Percentiles rank a stretch among this genome's conserved stretches.
Conservation (phyloP, 495 filamentous ascomycete genomes). For the Rhizodiscina lignyota region DNA sequence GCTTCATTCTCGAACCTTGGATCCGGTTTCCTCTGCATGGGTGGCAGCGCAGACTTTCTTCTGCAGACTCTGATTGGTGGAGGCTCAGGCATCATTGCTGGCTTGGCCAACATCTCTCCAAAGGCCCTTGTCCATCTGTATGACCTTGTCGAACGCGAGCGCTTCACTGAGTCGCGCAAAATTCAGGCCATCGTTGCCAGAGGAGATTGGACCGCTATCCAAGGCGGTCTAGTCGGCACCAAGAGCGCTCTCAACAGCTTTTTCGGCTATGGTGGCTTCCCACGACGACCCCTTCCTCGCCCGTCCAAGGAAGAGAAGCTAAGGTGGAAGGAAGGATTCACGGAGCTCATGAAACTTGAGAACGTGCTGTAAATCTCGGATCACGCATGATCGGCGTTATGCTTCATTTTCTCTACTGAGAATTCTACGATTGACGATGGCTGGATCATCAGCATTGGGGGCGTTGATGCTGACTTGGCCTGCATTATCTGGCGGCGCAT, state of each 20-base stretch:
- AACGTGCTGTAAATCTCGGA: conserved; percentile 20
- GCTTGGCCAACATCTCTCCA: conserved; percentile 71
- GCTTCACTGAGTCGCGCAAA: conserved; percentile 52
- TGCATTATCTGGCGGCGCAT: no score
- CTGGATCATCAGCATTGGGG: no score
- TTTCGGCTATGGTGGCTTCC: conserved; percentile 64
- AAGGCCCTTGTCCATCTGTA: conserved; percentile 55
- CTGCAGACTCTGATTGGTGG: conserved; percentile 72
- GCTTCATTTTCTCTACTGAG: no score
- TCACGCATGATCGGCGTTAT: no score
- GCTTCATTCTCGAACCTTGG: conserved; percentile 22
- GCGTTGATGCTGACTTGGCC: no score
- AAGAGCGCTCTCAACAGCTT: conserved; percentile 62
- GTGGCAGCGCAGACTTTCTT: conserved; percentile 81
- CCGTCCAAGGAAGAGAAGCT: conserved; percentile 41
- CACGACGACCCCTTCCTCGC: conserved; percentile 59
- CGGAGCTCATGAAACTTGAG: conserved; percentile 60
- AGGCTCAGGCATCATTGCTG: conserved; percentile 72
- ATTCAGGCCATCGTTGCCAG: conserved; percentile 65
- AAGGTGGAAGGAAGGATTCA: conserved; percentile 52
- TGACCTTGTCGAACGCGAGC: conserved; percentile 54
- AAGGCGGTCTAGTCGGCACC: conserved; percentile 71
- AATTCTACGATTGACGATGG: no score
- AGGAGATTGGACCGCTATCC: conserved; percentile 78
- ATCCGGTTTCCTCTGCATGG: conserved; percentile 56